phyloP scores from a whole-genome alignment of 1,284 basidiomycete species.

The Inonotus obliquus region DNA sequence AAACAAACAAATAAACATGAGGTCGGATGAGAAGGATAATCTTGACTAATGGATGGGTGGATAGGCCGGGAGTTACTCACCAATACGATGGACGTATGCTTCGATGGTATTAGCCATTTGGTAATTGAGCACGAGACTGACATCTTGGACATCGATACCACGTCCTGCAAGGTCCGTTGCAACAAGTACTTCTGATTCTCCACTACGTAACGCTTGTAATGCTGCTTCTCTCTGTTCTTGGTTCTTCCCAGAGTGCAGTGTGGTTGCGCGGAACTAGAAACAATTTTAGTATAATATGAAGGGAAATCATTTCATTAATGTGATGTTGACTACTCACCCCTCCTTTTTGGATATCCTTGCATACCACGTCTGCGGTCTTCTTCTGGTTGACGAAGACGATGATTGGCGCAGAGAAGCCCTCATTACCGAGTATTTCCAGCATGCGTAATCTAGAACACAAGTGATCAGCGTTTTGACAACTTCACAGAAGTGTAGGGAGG shows the following conservation, averaged over 20 bases:
- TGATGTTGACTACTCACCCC: conserved; percentile 58
- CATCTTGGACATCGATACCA: conserved; percentile 98
- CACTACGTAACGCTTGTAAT: conserved; percentile 79
- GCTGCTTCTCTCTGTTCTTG: conserved; percentile 96
- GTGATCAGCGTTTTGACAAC: conserved; percentile 14
- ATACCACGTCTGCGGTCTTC: conserved; percentile 96
- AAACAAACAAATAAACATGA: no score
- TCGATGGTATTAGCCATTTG: conserved; percentile 97
- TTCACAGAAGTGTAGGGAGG: conserved; percentile 3
- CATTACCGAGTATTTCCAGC: conserved; percentile 87
- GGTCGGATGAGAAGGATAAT: not conserved
- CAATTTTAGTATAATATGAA: conserved; percentile 12
- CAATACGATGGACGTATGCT: conserved; percentile 96
- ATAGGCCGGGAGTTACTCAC: conserved; percentile 38
- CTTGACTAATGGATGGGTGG: not conserved
- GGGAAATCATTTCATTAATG: conserved; percentile 9
- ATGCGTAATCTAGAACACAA: conserved; percentile 58
- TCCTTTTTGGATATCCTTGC: conserved; percentile 83
- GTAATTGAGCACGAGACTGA: conserved; percentile 94
- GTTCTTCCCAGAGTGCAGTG: conserved; percentile 94
- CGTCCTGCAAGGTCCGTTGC: conserved; percentile 97
- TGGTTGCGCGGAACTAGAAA: conserved; percentile 76
- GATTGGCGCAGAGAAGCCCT: conserved; percentile 82
- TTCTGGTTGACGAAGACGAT: conserved; percentile 99
- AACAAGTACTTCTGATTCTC: conserved; percentile 82